phyloP scores from a whole-genome alignment of 257 asterid species.

The Fraxinus anomala region DNA sequence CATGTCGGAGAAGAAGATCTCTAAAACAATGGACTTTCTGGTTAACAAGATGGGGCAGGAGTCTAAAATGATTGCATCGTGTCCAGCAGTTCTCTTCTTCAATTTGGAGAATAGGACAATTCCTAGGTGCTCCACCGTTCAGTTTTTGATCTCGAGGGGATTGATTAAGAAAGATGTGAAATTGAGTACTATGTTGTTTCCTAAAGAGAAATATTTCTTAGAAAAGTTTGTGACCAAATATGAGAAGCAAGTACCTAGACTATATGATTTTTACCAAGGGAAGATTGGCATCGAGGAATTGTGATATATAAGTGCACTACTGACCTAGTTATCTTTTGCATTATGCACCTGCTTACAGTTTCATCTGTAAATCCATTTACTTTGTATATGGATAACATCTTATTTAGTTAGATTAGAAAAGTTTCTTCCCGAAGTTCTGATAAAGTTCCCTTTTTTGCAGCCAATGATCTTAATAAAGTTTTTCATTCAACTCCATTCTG shows the following conservation, averaged over 20 bases:
- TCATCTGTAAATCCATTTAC: background rate
- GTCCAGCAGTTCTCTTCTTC: background rate
- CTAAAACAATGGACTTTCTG: slow-evolving; percentile 20
- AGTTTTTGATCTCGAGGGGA: slow-evolving; percentile 10
- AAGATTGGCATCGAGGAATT: background rate
- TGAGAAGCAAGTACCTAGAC: slow-evolving; percentile 26
- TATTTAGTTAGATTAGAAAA: background rate
- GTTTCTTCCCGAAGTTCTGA: background rate
- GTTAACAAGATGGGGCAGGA: slow-evolving; percentile 31
- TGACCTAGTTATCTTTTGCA: background rate
- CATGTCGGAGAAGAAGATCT: slow-evolving; percentile 22
- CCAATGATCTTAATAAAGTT: background rate
- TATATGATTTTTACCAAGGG: background rate
- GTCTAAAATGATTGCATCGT: background rate
- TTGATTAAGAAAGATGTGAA: background rate
- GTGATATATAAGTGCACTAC: background rate
- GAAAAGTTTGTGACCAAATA: slow-evolving; percentile 9
- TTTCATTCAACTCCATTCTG: background rate
- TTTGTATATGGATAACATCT: background rate
- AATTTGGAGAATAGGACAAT: slow-evolving; percentile 27
- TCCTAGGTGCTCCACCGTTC: slow-evolving; percentile 29
- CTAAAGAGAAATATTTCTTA: slow-evolving; percentile 16
- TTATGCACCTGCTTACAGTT: background rate
- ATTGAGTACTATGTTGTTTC: background rate
- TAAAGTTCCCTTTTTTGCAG: background rate